Evolutionary conservation across 768 basidiomycete species (phyloP).

Genomic region (Cantharellus cinnabarinus): DNA sequence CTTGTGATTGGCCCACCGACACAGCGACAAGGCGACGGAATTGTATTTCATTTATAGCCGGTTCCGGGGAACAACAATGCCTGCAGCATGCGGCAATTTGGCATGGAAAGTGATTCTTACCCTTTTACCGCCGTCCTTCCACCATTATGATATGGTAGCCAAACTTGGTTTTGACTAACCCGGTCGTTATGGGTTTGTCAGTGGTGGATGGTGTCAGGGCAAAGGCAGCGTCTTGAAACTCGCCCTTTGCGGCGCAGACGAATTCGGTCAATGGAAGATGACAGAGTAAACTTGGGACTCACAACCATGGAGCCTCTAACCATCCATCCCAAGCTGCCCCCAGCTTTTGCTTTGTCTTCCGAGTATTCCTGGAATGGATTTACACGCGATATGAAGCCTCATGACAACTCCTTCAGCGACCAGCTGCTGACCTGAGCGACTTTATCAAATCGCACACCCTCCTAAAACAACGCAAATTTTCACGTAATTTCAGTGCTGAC

Average conservation of each 20-base stretch:
- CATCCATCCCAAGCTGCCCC: constrained; percentile 80
- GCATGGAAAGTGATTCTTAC: neutral
- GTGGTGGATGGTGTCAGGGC: constrained; percentile 56
- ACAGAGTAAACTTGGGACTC: constrained; percentile 11
- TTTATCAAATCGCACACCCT: constrained; percentile 68
- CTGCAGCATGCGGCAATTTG: constrained; percentile 13
- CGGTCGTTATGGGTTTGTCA: constrained; percentile 43
- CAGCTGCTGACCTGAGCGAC: constrained; percentile 27
- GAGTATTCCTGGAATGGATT: constrained; percentile 37
- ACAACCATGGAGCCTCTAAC: constrained; percentile 68
- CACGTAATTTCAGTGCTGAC: neutral
- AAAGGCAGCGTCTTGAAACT: constrained; percentile 82
- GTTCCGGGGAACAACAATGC: no score
- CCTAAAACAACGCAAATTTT: constrained; percentile 21
- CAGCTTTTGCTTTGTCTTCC: constrained; percentile 81
- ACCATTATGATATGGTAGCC: constrained; percentile 89
- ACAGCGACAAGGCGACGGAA: no score
- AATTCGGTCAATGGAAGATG: neutral
- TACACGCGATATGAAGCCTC: neutral
- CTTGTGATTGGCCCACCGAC: no score
- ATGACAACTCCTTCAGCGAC: neutral
- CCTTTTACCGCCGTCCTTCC: constrained; percentile 33
- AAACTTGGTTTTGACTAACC: constrained; percentile 58
- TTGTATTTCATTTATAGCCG: no score
- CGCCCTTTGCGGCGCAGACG: constrained; percentile 19